Percentiles rank a stretch among this genome's conserved stretches.
Conservation (phyloP, 2,329 filamentous ascomycete genomes). For the Microsporum audouinii region DNA sequence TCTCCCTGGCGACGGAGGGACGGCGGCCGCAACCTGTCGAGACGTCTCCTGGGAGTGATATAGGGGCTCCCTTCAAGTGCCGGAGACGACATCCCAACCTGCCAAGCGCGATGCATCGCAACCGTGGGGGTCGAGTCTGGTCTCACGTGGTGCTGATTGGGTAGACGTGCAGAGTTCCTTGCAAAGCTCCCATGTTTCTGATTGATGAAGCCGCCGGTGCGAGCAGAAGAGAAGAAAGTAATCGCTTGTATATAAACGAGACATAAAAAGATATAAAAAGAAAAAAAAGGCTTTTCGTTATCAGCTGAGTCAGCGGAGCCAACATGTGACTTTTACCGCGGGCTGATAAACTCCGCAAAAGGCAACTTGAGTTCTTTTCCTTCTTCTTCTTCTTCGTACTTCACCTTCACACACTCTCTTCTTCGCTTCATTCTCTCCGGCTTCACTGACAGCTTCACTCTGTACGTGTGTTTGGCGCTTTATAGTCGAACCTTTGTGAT, state of each 20-base stretch:
- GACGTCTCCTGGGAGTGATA: background rate
- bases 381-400: background rate
- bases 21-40: background rate
- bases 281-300: background rate
- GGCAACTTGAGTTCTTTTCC: conserved; percentile 1
- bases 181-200: background rate
- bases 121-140: background rate
- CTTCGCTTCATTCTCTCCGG: conserved; percentile 2
- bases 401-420: conserved; percentile 5
- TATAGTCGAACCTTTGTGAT: background rate
- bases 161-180: conserved; percentile 3
- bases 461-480: background rate
- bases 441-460: background rate
- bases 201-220: background rate
- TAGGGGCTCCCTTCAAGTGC: background rate
- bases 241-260: background rate
- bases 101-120: background rate
- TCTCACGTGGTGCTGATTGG: background rate
- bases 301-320: background rate
- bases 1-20: background rate
- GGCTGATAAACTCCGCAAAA: conserved; percentile 3
- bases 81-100: background rate
- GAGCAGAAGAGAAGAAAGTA: background rate
- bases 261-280: background rate
- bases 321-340: conserved; percentile 1